Evolutionary conservation across 2,329 filamentous ascomycete genomes (phyloP), one percentile per base, ranked within the genome.

Genomic region (Fusarium secorum): DNA sequence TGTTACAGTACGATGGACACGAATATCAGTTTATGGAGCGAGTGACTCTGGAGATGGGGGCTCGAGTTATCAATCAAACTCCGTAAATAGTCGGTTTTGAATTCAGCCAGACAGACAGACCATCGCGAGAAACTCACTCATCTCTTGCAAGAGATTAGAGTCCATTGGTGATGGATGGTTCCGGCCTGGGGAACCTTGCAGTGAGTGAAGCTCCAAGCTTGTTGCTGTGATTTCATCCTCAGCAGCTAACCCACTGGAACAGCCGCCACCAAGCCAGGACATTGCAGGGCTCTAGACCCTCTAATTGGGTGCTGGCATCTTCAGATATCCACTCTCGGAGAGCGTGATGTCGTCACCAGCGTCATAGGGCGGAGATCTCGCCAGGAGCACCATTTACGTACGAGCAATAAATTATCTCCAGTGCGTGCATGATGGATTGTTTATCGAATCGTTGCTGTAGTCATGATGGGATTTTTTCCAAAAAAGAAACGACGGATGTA

Each of bases 291-390:
- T 52, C 22, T 5, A 36, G 32, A 9, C 3, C 8, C 10, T 30
- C 9, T 73, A 41, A 72, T 73, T 72, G 70, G 70, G 20, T 4
- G 22, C 18, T 15, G 22, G 8, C 24, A 45, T 41, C 35, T 28
- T 13, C 22, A 58, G 20, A 59, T 58, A 51, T 45, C 66, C 61
- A 53, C 63, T 69, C 44, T 56, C 7, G 13, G 42, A 42, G 42
- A 54, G 38, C 48, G 70, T 78, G 72, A 78, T 76, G 76, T 78
- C 76, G 68, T 70, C 64, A 58, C 64, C 44, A 65, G 72, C 76
- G 76, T 78, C 76, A 78, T 77, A 75, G 63, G 56, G 39, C 54
- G 62, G 70, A 74, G 71, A 72, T 74, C 68, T 73, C 60, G 60
- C 33, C 59, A 55, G 49, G 45, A 66, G 68, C 55, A 69, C 60